These are phyloP conservation scores for Xylaria sp. DNA, from an alignment of 2,329 filamentous ascomycete species.

Conservation along the genomic window DNA sequence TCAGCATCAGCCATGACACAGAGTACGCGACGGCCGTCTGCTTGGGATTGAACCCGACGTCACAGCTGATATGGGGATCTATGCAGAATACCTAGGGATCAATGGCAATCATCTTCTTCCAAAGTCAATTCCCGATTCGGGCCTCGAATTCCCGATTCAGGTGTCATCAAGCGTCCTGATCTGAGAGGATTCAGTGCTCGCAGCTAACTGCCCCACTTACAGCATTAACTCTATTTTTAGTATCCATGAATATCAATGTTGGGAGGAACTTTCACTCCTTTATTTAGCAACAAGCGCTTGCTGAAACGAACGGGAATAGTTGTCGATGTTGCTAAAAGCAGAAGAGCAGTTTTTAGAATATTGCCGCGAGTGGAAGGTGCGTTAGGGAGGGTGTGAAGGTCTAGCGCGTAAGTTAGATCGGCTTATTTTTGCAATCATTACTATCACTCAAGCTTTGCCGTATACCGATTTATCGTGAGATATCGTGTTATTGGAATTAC, in stretches of 20 bases:
- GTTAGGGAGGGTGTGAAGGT: neutral
- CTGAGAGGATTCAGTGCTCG: neutral
- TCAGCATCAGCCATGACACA: conserved; percentile 90
- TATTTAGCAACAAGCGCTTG: neutral
- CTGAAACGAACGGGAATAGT: neutral
- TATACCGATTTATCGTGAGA: no score
- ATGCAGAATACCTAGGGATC: no score
- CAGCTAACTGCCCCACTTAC: neutral
- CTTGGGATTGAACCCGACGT: conserved; percentile 53
- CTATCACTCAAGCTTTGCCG: neutral
- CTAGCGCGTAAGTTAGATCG: neutral
- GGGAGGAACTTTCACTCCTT: neutral
- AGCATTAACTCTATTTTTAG: neutral
- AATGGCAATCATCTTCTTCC: no score
- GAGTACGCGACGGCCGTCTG: conserved; percentile 81
- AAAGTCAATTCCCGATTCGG: neutral
- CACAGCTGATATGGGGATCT: neutral
- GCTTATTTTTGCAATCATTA: neutral
- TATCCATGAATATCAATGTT: neutral
- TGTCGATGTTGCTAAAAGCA: neutral
- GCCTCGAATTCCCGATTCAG: neutral
- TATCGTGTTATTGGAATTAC: no score
- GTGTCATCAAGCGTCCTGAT: neutral
- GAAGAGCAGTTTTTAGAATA: neutral
- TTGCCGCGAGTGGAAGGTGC: neutral